Conservation (phyloP, 768 basidiomycete genomes). For the Dioszegia crocea region DNA sequence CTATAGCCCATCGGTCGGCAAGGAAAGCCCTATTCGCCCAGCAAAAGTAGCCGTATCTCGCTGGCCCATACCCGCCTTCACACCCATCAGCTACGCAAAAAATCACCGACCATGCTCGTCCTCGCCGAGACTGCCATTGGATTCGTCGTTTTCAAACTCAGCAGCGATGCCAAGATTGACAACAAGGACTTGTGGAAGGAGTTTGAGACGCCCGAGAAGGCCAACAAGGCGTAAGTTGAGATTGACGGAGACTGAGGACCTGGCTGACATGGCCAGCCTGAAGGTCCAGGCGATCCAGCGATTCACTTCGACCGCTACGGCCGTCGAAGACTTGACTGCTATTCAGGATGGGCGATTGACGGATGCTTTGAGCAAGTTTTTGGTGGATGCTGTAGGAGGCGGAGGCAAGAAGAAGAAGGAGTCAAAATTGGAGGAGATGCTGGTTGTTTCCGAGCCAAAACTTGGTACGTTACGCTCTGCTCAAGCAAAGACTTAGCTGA, state of each 20-base stretch:
- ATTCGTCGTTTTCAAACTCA: conserved; percentile 96
- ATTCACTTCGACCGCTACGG: conserved; percentile 91
- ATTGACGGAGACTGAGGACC: too few relatives aligned
- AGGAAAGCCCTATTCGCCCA: neutral
- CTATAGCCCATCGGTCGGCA: neutral
- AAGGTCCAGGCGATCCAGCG: conserved; percentile 93
- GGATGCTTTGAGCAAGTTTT: conserved; percentile 87
- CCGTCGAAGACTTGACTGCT: conserved; percentile 93
- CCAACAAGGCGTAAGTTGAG: conserved; percentile 76
- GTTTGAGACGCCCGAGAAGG: conserved; percentile 86
- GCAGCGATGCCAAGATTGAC: conserved; percentile 79
- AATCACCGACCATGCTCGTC: conserved; percentile 70
- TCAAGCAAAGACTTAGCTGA: neutral
- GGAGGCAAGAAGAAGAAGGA: conserved; percentile 65
- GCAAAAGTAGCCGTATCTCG: too few relatives aligned
- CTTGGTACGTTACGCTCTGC: conserved; percentile 62
- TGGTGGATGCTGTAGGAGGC: conserved; percentile 51
- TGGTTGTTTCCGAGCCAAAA: conserved; percentile 80
- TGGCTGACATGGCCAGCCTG: conserved; percentile 48
- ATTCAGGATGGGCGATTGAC: conserved; percentile 88
- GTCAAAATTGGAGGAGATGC: conserved; percentile 58
- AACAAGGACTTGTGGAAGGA: conserved; percentile 83
- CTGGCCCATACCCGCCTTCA: too few relatives aligned
- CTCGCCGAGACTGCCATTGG: conserved; percentile 71
- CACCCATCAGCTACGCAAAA: neutral